These are phyloP conservation scores for Atkinsonella texensis DNA, from an alignment of 2,329 filamentous ascomycete species.

Conservation along the genomic window DNA sequence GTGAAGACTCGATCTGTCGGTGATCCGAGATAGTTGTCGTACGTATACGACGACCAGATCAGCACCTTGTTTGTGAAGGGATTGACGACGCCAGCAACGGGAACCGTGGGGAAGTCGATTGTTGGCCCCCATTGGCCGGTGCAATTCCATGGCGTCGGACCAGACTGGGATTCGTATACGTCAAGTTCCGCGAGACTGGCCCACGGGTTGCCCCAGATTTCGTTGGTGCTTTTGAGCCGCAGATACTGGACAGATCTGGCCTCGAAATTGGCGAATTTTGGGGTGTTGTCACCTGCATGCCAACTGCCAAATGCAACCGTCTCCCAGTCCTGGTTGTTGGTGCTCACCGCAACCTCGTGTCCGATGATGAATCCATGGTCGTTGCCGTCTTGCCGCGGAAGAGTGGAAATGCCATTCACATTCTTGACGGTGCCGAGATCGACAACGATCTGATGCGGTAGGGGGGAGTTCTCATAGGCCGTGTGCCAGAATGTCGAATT, in stretches of 20 bases:
- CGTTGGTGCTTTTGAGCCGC: slow-evolving; percentile 16
- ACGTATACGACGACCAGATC: slow-evolving; percentile 7
- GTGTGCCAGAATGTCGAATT: slow-evolving; percentile 19
- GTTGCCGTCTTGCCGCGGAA: slow-evolving; percentile 16
- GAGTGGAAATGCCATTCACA: slow-evolving; percentile 19
- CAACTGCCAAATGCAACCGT: slow-evolving; percentile 18
- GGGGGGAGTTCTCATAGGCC: slow-evolving; percentile 1
- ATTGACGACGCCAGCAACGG: slow-evolving; percentile 12
- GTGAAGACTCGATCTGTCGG: slow-evolving; percentile 9
- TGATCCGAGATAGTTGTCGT: slow-evolving; percentile 8
- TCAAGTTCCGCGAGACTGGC: slow-evolving; percentile 22
- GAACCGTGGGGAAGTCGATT: slow-evolving; percentile 24
- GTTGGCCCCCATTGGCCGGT: slow-evolving; percentile 22
- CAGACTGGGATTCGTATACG: slow-evolving; percentile 15
- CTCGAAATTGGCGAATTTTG: slow-evolving; percentile 22
- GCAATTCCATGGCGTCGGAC: slow-evolving; percentile 11
- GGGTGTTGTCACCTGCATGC: slow-evolving; percentile 14
- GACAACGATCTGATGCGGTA: slow-evolving; percentile 20
- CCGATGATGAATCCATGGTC: slow-evolving; percentile 15
- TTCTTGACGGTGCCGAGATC: slow-evolving; percentile 15
- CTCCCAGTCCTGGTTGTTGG: slow-evolving; percentile 16
- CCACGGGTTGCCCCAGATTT: slow-evolving; percentile 18
- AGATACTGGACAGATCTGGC: slow-evolving; percentile 17
- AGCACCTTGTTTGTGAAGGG: slow-evolving; percentile 3
- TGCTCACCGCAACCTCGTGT: slow-evolving; percentile 18